phyloP scores from a whole-genome alignment of 176 grass and related monocot species.

The Phoenix dactylifera region DNA sequence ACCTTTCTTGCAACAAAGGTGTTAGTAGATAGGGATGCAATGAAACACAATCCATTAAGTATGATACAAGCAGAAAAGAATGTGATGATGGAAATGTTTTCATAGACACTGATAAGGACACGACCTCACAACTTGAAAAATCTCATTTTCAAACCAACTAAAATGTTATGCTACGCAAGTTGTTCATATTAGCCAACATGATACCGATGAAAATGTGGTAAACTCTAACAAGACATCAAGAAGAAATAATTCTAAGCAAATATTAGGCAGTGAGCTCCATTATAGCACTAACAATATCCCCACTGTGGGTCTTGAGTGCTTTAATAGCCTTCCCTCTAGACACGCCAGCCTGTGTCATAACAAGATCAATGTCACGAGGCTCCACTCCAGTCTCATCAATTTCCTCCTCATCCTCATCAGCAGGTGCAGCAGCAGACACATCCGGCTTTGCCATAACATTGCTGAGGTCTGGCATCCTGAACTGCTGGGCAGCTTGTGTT shows the following conservation, averaged over 20 bases:
- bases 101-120: no score
- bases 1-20: no score
- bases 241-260: conserved; percentile 30
- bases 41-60: no score
- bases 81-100: no score
- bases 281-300: conserved; percentile 80
- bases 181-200: no score
- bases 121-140: no score
- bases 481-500: conserved; percentile 80
- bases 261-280: conserved; percentile 79
- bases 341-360: conserved; percentile 87
- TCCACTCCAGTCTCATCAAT: conserved; percentile 70
- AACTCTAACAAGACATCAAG: conserved; percentile 14
- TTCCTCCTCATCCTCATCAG: conserved; percentile 72
- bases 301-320: conserved; percentile 80
- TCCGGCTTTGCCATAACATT: conserved; percentile 69
- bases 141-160: no score
- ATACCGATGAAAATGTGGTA: not conserved
- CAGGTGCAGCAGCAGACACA: conserved; percentile 12
- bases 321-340: conserved; percentile 68
- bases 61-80: no score
- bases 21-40: no score
- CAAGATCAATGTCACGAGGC: conserved; percentile 81
- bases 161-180: no score
- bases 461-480: conserved; percentile 84